Evolutionary conservation across 78 protist genomes (phyloP), one percentile per base, ranked within the genome.

Genomic region (Dictyostelium citrinum): DNA sequence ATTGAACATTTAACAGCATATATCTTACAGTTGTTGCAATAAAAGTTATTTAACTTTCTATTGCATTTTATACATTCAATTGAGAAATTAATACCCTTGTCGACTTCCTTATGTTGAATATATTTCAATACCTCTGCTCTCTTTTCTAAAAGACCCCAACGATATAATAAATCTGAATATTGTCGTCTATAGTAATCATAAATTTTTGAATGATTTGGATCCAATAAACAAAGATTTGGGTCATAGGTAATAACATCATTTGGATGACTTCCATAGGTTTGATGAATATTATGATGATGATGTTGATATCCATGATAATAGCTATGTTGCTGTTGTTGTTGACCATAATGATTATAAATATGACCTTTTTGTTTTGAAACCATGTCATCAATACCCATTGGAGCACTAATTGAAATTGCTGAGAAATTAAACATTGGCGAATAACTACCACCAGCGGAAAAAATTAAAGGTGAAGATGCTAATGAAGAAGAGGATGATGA

Each of bases 1-100:
- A 95, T 74, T 12, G 90, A 61, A 55, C 97, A 95, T 41, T 83
- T 91, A 82, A 91, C 55, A 22, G 82, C 90, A 83, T 68, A 91
- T 58, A 84, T 70, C 58, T 81, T 91, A 46, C 95, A 91, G 5
- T 60, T 51, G 14, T n/a, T 24, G 61, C 95, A 91, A 35, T 49
- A 74, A 46, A 37, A 45, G 49, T 80, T 84, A 41, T 82, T 68
- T 5, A 91, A 37, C 24, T 61, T 39, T 45, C 91, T 77, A n/a
- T 83, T 51, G 10, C 95, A 91, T 51, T 80, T 82, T 2, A 55
- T 10, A 61, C 85, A 81, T 14, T 43, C 88, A 58, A 81, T 82
- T 5, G 61, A 64, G 72, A 84, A 81, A 14, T 68, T 55, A 31
- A 84, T 51, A 37, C 49, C 39, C 70, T 20, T 58, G n/a, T 90